Evolutionary conservation across 208 protist genomes (phyloP).

Genomic region (Entamoeba moshkovskii): DNA sequence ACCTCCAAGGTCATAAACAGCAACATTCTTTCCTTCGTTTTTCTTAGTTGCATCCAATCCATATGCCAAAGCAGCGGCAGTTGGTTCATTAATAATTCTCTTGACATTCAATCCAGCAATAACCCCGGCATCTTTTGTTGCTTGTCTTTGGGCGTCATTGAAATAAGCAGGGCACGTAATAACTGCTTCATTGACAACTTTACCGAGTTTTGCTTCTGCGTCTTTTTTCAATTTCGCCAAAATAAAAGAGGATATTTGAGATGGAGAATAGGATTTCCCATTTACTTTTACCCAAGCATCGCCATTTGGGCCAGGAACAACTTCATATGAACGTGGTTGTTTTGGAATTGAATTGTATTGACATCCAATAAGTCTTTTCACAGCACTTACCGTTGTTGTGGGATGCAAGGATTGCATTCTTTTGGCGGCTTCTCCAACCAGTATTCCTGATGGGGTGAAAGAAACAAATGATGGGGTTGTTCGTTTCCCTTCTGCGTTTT

Average conservation of each 20-base stretch:
- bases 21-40: constrained; percentile 35
- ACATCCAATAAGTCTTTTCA: constrained; percentile 10
- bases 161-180: constrained; percentile 97
- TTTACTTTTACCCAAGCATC: constrained; percentile 30
- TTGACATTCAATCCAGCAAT: constrained; percentile 88
- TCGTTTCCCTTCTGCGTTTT: constrained; percentile 56
- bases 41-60: constrained; percentile 52
- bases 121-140: constrained; percentile 89
- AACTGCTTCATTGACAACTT: constrained; percentile 69
- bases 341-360: neutral
- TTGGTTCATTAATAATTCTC: constrained; percentile 56
- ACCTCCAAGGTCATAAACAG: constrained; percentile 81
- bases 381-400: constrained; percentile 46
- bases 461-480: constrained; percentile 58
- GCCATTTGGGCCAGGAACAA: neutral
- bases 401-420: constrained; percentile 51
- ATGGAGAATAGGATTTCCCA: constrained; percentile 63
- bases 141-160: constrained; percentile 93
- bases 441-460: constrained; percentile 40
- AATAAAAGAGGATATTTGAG: constrained; percentile 84
- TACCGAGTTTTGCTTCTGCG: constrained; percentile 80
- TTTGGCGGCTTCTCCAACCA: constrained; percentile 57
- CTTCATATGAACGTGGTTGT: neutral
- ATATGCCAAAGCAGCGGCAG: constrained; percentile 54
- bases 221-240: constrained; percentile 83